phyloP scores from a whole-genome alignment of 176 grass and related monocot genomes.

The Carex littledalei region DNA sequence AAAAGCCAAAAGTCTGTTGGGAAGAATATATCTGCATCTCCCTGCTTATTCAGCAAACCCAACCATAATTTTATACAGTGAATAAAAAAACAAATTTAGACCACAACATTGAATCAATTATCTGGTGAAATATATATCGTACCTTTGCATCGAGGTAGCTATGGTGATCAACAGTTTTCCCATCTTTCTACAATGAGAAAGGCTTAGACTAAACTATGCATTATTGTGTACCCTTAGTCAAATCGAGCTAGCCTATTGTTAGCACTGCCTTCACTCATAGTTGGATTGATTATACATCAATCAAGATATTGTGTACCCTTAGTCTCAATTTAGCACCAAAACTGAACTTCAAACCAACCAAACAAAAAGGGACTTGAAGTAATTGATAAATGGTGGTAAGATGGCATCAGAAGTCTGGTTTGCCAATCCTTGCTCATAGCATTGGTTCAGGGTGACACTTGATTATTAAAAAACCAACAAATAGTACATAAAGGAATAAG shows the following conservation, averaged over 20 bases:
- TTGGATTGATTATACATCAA: background rate
- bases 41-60: conserved; percentile 41
- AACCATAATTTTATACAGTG: conserved; percentile 2
- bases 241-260: background rate
- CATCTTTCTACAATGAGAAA: conserved; percentile 64
- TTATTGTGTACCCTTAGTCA: background rate
- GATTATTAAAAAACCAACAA: background rate
- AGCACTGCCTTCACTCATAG: background rate
- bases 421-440: background rate
- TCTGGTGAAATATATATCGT: conserved; percentile 1
- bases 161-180: conserved; percentile 58
- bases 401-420: background rate
- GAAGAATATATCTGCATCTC: conserved; percentile 94
- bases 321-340: background rate
- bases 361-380: background rate
- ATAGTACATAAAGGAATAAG: background rate
- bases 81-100: background rate
- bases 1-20: conserved; percentile 86
- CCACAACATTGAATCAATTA: background rate
- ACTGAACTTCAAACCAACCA: background rate
- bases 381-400: background rate
- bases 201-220: background rate
- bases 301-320: background rate
- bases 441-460: background rate
- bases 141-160: conserved; percentile 96